Evolutionary conservation across 495 filamentous ascomycete species (phyloP).

Genomic region (Cairneyella variabilis): DNA sequence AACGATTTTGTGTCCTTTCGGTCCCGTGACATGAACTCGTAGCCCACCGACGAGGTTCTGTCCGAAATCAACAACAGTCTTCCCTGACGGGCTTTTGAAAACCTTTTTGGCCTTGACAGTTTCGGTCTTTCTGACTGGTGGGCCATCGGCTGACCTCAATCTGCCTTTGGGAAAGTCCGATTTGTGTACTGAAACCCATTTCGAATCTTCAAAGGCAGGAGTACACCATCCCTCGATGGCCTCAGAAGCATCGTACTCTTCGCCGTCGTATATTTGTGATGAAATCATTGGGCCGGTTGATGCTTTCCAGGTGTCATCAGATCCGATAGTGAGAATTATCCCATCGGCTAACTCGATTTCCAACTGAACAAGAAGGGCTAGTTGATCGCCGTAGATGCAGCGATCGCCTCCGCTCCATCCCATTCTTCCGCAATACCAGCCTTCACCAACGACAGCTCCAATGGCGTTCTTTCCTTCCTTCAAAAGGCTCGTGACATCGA

Average conservation of each 20-base stretch:
- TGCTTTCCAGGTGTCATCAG: slow-evolving; percentile 43
- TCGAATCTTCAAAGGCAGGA: slow-evolving; percentile 20
- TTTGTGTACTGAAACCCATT: slow-evolving; percentile 2
- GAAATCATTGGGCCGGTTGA: slow-evolving; percentile 36
- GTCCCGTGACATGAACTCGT: slow-evolving; percentile 32
- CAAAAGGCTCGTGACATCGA: slow-evolving; percentile 41
- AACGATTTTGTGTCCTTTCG: slow-evolving; percentile 32
- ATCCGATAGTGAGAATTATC: slow-evolving; percentile 26
- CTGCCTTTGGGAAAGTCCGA: slow-evolving; percentile 13
- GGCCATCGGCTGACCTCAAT: slow-evolving; percentile 12
- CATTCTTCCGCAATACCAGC: slow-evolving; percentile 51
- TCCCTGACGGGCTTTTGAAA: slow-evolving; percentile 40
- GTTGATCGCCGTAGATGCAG: slow-evolving; percentile 41
- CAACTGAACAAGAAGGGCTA: slow-evolving; percentile 43
- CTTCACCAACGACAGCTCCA: slow-evolving; percentile 48
- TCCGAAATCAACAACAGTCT: slow-evolving; percentile 49
- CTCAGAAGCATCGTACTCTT: slow-evolving; percentile 40
- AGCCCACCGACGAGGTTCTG: slow-evolving; percentile 53
- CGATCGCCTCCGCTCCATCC: slow-evolving; percentile 5
- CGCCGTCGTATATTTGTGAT: slow-evolving; percentile 52
- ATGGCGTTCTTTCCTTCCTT: slow-evolving; percentile 37
- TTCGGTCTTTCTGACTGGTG: slow-evolving; percentile 18
- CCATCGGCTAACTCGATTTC: slow-evolving; percentile 33
- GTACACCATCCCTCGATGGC: slow-evolving; percentile 23
- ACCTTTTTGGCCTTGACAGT: slow-evolving; percentile 33